Conservation (phyloP, 2,329 filamentous ascomycete species). For the Dothideomycetidae sp. region DNA sequence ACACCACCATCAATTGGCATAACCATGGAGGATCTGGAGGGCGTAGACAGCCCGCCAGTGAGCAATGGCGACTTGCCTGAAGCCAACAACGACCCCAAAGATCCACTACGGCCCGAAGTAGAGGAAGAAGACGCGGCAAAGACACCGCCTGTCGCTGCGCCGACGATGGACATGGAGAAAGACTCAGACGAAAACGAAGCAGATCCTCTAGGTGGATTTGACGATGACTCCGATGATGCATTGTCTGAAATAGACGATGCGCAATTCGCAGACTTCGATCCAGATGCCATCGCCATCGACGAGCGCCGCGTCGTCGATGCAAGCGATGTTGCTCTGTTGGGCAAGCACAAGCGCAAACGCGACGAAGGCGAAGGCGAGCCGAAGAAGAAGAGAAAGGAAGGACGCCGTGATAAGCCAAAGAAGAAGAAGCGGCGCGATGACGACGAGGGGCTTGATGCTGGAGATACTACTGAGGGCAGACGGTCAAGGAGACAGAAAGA, state of each 20-base stretch:
- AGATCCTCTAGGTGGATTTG: constrained; percentile 21
- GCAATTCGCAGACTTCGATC: constrained; percentile 51
- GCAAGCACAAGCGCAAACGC: constrained; percentile 51
- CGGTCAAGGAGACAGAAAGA: constrained; percentile 36
- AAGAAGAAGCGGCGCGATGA: constrained; percentile 47
- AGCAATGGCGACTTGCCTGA: constrained; percentile 30
- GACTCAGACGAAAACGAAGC: constrained; percentile 21
- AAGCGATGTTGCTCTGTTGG: constrained; percentile 45
- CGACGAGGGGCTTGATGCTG: constrained; percentile 38
- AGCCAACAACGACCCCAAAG: constrained; percentile 32
- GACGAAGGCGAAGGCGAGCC: constrained; percentile 46
- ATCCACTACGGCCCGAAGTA: constrained; percentile 32
- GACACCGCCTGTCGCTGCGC: constrained; percentile 29
- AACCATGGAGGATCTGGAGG: constrained; percentile 13
- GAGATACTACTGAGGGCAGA: constrained; percentile 40
- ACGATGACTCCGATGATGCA: constrained; percentile 39
- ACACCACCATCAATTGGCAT: too few species aligned
- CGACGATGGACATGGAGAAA: constrained; percentile 32
- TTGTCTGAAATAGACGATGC: constrained; percentile 51
- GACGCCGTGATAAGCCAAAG: constrained; percentile 39
- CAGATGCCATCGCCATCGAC: constrained; percentile 45
- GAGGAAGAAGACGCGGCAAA: constrained; percentile 34
- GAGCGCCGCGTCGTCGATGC: constrained; percentile 48
- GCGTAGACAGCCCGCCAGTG: constrained; percentile 23
- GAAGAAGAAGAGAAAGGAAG: constrained; percentile 52